Evolutionary conservation across 2,329 filamentous ascomycete species (phyloP).

Genomic region (Pseudogymnoascus sp.): DNA sequence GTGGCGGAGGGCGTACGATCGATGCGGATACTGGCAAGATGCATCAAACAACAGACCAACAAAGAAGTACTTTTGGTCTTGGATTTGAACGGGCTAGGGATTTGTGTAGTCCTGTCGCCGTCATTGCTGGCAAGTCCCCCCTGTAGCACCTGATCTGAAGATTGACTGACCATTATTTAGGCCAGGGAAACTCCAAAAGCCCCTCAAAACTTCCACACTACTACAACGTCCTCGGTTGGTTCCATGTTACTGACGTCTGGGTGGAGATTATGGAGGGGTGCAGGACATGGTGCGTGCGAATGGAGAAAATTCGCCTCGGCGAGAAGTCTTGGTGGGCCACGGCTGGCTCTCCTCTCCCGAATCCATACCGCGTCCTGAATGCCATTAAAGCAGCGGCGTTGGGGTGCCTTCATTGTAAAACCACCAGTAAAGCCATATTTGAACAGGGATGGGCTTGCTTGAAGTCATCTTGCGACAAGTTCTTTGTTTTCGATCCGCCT

Average conservation of each 20-base stretch:
- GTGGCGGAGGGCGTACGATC: slow-evolving; percentile 44
- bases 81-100: slow-evolving; percentile 39
- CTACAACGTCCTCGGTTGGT: slow-evolving; percentile 61
- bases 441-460: slow-evolving; percentile 51
- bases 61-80: slow-evolving; percentile 30
- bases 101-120: slow-evolving; percentile 41
- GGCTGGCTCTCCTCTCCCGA: slow-evolving; percentile 25
- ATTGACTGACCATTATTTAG: slow-evolving; percentile 29
- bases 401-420: slow-evolving; percentile 35
- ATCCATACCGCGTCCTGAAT: slow-evolving; percentile 25
- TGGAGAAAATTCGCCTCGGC: slow-evolving; percentile 51
- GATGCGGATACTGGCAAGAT: slow-evolving; percentile 38
- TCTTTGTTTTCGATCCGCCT: slow-evolving; percentile 36
- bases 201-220: slow-evolving; percentile 43
- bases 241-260: slow-evolving; percentile 62
- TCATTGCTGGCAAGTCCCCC: slow-evolving; percentile 42
- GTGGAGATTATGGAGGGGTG: slow-evolving; percentile 40
- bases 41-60: slow-evolving; percentile 39
- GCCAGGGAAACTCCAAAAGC: slow-evolving; percentile 42
- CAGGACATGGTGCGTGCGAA: slow-evolving; percentile 45
- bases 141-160: not conserved
- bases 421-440: slow-evolving; percentile 32
- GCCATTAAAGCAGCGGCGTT: slow-evolving; percentile 18
- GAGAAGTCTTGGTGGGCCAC: slow-evolving; percentile 51
- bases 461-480: slow-evolving; percentile 39